A percentile compares a stretch with the other conserved stretches of the same genome.
phyloP scores from a whole-genome alignment of 2,329 filamentous ascomycete genomes.

The Xylariaceae sp. region DNA sequence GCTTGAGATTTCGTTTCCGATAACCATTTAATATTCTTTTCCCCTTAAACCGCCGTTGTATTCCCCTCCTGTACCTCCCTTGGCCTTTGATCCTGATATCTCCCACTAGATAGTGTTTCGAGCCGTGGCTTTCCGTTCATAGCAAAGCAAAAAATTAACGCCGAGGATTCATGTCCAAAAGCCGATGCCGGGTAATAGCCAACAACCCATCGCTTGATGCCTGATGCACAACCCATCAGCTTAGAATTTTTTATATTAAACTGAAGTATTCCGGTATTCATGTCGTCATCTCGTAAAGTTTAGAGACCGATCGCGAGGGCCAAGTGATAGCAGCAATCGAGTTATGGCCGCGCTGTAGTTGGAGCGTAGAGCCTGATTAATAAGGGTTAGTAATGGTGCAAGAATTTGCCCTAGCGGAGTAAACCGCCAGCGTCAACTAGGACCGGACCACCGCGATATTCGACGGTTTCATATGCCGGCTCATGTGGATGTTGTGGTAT shows the following conservation, averaged over 20 bases:
- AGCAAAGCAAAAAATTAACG: slow-evolving; percentile 1
- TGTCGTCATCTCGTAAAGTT: slow-evolving; percentile 26
- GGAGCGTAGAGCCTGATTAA: neutral
- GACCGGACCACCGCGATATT: slow-evolving; percentile 32
- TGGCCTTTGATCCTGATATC: too few species aligned
- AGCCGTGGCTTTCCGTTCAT: too few species aligned
- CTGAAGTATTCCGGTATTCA: slow-evolving; percentile 18
- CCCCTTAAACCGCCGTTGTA: too few species aligned
- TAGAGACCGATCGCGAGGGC: slow-evolving; percentile 1
- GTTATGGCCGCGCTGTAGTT: slow-evolving; percentile 2
- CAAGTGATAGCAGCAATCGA: neutral
- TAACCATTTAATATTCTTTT: too few species aligned
- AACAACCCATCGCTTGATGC: slow-evolving; percentile 8
- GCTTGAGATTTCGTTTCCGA: too few species aligned
- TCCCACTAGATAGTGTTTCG: too few species aligned
- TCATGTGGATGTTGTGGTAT: slow-evolving; percentile 42
- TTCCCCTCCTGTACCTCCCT: too few species aligned
- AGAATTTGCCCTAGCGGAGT: slow-evolving; percentile 27
- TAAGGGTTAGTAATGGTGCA: neutral
- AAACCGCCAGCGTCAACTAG: slow-evolving; percentile 42
- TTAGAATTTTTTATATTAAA: slow-evolving; percentile 25
- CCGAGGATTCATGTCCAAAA: slow-evolving; percentile 1
- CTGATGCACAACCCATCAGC: slow-evolving; percentile 9
- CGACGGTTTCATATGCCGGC: slow-evolving; percentile 32
- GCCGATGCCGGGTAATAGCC: neutral